Evolutionary conservation across 768 basidiomycete species (phyloP), one percentile per base, ranked within the genome.

Genomic region (Coprinopsis cinerea): DNA sequence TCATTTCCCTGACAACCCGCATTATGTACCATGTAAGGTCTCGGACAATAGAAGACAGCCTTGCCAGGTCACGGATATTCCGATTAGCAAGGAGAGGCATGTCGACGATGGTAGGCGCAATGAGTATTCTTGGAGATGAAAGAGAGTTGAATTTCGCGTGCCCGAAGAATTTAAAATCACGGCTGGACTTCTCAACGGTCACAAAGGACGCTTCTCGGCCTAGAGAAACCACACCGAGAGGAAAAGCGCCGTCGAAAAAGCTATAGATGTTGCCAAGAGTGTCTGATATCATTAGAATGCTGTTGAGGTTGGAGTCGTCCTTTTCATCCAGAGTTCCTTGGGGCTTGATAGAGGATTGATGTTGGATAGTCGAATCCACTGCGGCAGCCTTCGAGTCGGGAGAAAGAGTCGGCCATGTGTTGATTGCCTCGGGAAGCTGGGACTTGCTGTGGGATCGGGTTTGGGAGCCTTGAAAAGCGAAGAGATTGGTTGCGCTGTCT

Each of bases 181-280:
- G 60, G 20, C 72, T 69, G 52, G 77, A 69, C 57, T 83, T 84
- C 63, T 68, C 63, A 18, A 83, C 53, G 15, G 72, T 73, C 7
- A 53, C 28, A 27, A 73, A 58, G 17, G 62, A 55, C 23, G 59
- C 32, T 47, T 63, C 55, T 36, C 58, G 32, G 26, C 69, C 74
- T 22, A 78, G 53, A 23, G 59, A 60, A 26, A 85, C 63, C 18
- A 68, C 62, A 22, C 89, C 89, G 30, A 92, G 68, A 26, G 79
- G 77, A 64, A 84, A 92, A 53, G 76, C 79, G 14, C 89, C 90
- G 59, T 92, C 88, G 41, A 91, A 69, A 66, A 82, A 91, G 54
- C 67, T 76, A 61, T 82, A 76, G 32, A 89, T 61, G 49, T 63
- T 63, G 4, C 89, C 87, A 17, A 63, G 53, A 46, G 74, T 68